Base-by-base conservation (phyloP, 345 rosid species). In the Corchorus capsularis region DNA sequence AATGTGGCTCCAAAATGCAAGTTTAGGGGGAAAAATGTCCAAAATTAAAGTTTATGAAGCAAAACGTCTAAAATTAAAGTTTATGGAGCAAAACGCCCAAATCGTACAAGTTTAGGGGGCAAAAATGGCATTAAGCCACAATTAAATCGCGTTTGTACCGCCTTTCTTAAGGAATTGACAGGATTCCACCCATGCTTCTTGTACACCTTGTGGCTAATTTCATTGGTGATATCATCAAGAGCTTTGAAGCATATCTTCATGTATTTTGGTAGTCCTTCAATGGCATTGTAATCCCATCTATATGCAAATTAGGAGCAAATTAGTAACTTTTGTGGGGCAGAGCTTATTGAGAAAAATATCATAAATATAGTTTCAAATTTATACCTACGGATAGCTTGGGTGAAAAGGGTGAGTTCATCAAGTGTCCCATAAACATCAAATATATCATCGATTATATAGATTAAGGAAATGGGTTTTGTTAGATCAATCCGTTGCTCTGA, bases 361-460 rank as follows among this genome's bases (percentile, higher is more conserved):
- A 39, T 39, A 1, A 39, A 39, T 6, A 39, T 0, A 3, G 43
- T 39, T 39, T 3, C 6, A 39, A 39, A 39, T 6, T 3, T n/a
- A 41, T 77, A 89, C 91, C 85, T 79, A 11, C 75, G 77, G 5
- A 87, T 68, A 50, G 79, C 84, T 68, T 83, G 79, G 0, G 88
- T 80, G 74, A 89, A 91, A 63, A 79, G 77, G 32, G 59, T 82
- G 57, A 89, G 89, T 49, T 89, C 88, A 60, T 89, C 80, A 1
- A 83, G 83, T 0, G 80, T 67, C 14, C 89, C 90, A 37, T 76
- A 74, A 45, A 87, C 84, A 64, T 88, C 86, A 8, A 87, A 91
- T 54, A 91, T 78, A 56, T 91, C 92, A 57, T 91, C 92, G 0
- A 88, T 82, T 50, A 86, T 37, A 64, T 87, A 89, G 63, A 91